Evolutionary conservation across 1,284 basidiomycete genomes (phyloP), one percentile per base, ranked within the genome.

Genomic region (Phellopilus nigrolimitatus): DNA sequence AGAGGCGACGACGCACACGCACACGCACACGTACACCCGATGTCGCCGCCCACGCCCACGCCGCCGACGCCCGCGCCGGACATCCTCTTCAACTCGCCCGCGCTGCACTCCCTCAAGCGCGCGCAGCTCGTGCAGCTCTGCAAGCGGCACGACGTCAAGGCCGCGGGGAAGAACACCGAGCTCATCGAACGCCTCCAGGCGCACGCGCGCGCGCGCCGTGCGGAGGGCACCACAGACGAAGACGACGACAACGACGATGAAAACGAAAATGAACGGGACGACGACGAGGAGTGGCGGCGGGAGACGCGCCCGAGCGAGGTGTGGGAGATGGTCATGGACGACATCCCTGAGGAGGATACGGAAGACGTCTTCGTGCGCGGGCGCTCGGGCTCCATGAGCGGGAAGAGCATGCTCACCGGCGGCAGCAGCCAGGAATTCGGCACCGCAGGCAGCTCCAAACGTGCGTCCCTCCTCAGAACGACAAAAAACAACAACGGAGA

Each of bases 41-140:
- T n/a, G n/a, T n/a, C n/a, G n/a, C n/a, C n/a, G n/a, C n/a, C 21
- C 15, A 10, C 12, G 21, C 34, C 30, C 4, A 8, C 30, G 22
- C 13, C 22, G 24, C 45, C 22, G 28, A 80, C 79, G 82, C 76
- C 80, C 34, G 80, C 79, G 4, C 85, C 83, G 1, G 86, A 86
- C 60, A 89, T 90, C 46, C 67, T 90, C 6, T 88, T 84, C 69
- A 88, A 90, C 66, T 86, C 85, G 3, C 84, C 86, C 0, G 87
- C 88, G 0, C 67, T 90, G 21, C 79, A 87, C 62, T 84, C 85
- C 9, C 76, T 90, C 36, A 88, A 88, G 64, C 82, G 87, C 43
- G 80, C 87, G 44, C 87, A 90, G 61, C 82, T 90, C 38, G 74
- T 88, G 53, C 87, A 85, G 57, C 72, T 90, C 39, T 90, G 88